Base-by-base conservation (phyloP, 2,329 filamentous ascomycete genomes). In the Alternaria sp. region DNA sequence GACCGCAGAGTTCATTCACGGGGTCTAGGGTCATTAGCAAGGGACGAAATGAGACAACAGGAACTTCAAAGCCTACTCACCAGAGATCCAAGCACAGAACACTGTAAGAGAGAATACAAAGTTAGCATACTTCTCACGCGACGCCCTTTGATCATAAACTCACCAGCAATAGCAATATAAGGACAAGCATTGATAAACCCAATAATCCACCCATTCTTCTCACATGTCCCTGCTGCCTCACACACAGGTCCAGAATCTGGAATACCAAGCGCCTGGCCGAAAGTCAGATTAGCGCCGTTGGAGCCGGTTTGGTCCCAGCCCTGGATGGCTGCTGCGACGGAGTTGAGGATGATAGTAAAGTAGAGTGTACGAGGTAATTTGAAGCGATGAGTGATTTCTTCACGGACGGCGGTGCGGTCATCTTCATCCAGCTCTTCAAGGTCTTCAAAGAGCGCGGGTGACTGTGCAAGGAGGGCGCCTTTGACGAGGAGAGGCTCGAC, bases 401-500 rank as follows among this genome's bases (percentile, higher is more conserved):
- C 81, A 19, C 82, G 82, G 15, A 95, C 81, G 7, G 82, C 83
- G 7, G 83, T 79, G 57, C 89, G 86, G 68, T 91, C 90, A 1
- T 82, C 80, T n/a, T 89, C 85, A 61, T 85, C 81, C 1, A 94
- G 84, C 11, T 87, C 85, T 57, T 87, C 81, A 53, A 93, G 85
- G 17, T 85, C 82, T 61, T 92, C 89, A 73, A 85, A 91, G 23
- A 84, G 83, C 9, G 81, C 81, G 0, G 91, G 91, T 66, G 89
- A 87, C 77, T 93, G 90, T 1, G 92, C 92, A 12, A 93, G 86
- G 12, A 94, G 83, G 1, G 91, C 92, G 26, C 73, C 75, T 53
- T 76, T 76, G 61, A 86, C 83, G 47, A 93, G 83, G 10, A 90
- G 73, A 1, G 83, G 80, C 8, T 87, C 79, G 62, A 89, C 84